These are phyloP conservation scores for Kluyveromyces aestuarii DNA, from an alignment of 805 yeast species.

Conservation along the genomic window DNA sequence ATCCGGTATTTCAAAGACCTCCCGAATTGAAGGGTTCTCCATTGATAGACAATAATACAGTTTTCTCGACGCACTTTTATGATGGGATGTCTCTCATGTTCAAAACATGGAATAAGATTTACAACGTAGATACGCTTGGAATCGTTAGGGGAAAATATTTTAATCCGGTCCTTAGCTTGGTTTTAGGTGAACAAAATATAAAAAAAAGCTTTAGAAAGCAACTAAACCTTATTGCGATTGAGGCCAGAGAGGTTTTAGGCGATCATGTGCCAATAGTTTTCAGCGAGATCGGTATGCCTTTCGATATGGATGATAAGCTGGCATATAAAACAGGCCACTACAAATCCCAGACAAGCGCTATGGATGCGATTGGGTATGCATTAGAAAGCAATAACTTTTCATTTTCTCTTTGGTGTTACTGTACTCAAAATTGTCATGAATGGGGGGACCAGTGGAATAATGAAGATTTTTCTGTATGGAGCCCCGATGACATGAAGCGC, in stretches of 20 bases:
- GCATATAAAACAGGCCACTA: constrained; percentile 64
- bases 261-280: constrained; percentile 58
- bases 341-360: constrained; percentile 65
- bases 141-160: constrained; percentile 69
- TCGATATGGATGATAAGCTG: constrained; percentile 78
- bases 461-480: constrained; percentile 88
- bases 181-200: constrained; percentile 73
- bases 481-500: constrained; percentile 42
- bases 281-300: constrained; percentile 97
- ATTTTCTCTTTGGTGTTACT: constrained; percentile 83
- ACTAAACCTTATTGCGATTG: constrained; percentile 54
- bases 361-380: constrained; percentile 75
- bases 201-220: constrained; percentile 65
- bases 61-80: constrained; percentile 83
- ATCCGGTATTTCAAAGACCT: constrained; percentile 73
- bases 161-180: constrained; percentile 66
- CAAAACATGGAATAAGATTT: constrained; percentile 74
- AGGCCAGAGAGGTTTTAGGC: constrained; percentile 57
- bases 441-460: constrained; percentile 93
- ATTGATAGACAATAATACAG: constrained; percentile 53
- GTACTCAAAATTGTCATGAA: constrained; percentile 59
- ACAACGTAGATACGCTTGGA: constrained; percentile 86
- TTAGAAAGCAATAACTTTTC: constrained; percentile 65
- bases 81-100: constrained; percentile 93
- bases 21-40: constrained; percentile 49